A percentile compares a stretch with the other conserved stretches of the same genome.
Conservation (phyloP, 2,329 filamentous ascomycete species). For the Thelonectria olida region DNA sequence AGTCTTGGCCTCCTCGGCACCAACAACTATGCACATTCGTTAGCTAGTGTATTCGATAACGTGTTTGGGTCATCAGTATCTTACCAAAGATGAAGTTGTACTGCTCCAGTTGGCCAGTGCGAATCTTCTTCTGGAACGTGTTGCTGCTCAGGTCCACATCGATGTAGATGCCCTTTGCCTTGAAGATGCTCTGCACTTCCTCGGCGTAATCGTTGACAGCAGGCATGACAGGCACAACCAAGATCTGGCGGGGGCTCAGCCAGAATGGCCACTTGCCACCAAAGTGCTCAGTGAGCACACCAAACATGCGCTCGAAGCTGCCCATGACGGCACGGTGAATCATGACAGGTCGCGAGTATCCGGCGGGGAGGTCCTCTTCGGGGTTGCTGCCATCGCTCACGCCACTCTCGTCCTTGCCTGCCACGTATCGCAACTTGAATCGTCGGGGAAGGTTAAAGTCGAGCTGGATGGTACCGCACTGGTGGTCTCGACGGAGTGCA, state of each 20-base stretch:
- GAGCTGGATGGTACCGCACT: conserved; percentile 85
- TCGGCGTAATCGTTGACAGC: conserved; percentile 82
- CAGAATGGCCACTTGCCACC: conserved; percentile 91
- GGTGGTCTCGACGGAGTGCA: conserved; percentile 75
- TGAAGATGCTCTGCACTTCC: conserved; percentile 76
- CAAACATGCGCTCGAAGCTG: conserved; percentile 73
- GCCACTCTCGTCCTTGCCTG: conserved; percentile 59
- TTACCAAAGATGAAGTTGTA: conserved; percentile 85
- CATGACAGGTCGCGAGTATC: conserved; percentile 84
- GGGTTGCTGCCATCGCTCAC: conserved; percentile 55
- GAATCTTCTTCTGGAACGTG: conserved; percentile 90
- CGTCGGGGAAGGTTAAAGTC: conserved; percentile 77
- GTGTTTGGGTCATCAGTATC: conserved; percentile 1
- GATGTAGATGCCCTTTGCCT: conserved; percentile 73
- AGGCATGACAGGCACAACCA: conserved; percentile 69
- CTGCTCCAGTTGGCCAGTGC: conserved; percentile 80
- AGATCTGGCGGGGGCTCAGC: conserved; percentile 84
- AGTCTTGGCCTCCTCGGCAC: conserved; percentile 68
- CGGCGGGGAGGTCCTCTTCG: conserved; percentile 63
- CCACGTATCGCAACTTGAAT: conserved; percentile 55
- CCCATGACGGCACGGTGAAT: conserved; percentile 85
- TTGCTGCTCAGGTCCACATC: conserved; percentile 70
- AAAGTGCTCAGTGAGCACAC: conserved; percentile 85
- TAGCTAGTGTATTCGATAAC: conserved; percentile 13
- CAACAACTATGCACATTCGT: conserved; percentile 58